Conservation (phyloP, 768 basidiomycete species). For the Leccinum barrowsii region DNA sequence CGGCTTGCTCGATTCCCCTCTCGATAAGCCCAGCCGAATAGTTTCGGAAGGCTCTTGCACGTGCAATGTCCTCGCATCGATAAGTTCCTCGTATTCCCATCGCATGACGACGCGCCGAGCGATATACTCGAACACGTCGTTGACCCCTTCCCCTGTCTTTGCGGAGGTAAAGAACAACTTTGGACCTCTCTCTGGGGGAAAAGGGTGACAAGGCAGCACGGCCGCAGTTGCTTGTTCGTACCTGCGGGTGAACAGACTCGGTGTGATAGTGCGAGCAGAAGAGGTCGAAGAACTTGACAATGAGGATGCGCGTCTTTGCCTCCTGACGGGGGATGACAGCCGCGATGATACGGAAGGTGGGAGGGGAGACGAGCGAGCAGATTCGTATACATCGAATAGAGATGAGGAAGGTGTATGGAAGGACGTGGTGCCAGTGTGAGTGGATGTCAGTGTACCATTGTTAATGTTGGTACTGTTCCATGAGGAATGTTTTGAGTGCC, state of each 20-base stretch:
- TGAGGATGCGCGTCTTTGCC: conserved; percentile 39
- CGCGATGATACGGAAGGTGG: conserved; percentile 31
- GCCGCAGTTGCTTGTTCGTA: conserved; percentile 16
- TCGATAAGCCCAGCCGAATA: conserved; percentile 32
- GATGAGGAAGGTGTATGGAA: conserved; percentile 82
- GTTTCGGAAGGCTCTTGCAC: conserved; percentile 38
- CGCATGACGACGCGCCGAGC: conserved; percentile 55
- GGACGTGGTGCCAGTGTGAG: conserved; percentile 54
- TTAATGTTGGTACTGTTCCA: conserved; percentile 40
- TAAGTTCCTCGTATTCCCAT: conserved; percentile 66
- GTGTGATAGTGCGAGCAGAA: conserved; percentile 56
- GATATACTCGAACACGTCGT: conserved; percentile 75
- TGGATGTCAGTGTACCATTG: conserved; percentile 53
- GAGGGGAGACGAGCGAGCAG: conserved; percentile 59
- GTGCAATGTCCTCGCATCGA: conserved; percentile 44
- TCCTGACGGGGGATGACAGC: conserved; percentile 27
- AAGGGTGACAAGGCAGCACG: conserved; percentile 11
- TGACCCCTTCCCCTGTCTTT: conserved; percentile 71
- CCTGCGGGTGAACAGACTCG: conserved; percentile 47
- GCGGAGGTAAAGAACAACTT: conserved; percentile 74
- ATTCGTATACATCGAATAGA: conserved; percentile 58
- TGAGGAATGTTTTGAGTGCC: conserved; percentile 43
- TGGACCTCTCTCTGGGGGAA: conserved; percentile 48
- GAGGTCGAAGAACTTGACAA: conserved; percentile 28
- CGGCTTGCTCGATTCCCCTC: conserved; percentile 9